Base-by-base conservation (phyloP, 2,329 filamentous ascomycete genomes). In the Exophiala aquamarina region DNA sequence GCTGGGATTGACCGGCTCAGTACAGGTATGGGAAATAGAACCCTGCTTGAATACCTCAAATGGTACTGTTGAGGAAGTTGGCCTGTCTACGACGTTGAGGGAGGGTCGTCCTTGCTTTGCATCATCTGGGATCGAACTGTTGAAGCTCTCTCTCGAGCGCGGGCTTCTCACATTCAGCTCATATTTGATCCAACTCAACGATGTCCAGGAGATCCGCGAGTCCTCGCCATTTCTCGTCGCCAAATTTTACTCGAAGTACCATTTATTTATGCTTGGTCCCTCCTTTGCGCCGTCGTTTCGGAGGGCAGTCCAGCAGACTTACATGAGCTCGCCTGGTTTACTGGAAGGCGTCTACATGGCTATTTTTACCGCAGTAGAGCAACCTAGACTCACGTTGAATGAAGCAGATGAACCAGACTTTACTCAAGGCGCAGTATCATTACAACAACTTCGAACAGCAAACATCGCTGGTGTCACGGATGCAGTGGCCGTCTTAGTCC, bases 401-500 rank as follows among this genome's bases (percentile, higher is more conserved):
- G 13, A 13, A 5, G 34, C 13, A 8, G 28, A 29, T 19, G 10
- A 26, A 2, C 13, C 23, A n/a, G 39, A 44, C 11, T 21, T 52
- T 4, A 5, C 14, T 7, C 13, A 23, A n/a, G 40, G 44, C 1
- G 35, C 40, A 10, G 14, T 19, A 14, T 32, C 49, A 3, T 26
- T 52, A 2, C 21, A 37, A 26, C 14, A 31, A 23, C 33, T 52
- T 7, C 38, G 49, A n/a, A 52, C 34, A 9, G n/a, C 29, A 2
- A n/a, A 17, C 10, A 23, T 48, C 17, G 6, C 7, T 2, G 36
- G 15, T 14, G 23, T 33, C 6, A 7, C 6, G 3, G 59, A 62
- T 41, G 61, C 61, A 4, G 48, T 58, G 3, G 59, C 56, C 15
- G 42, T 56, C 18, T 51, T 61, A 29, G 53, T 57, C 26, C 50